phyloP scores from a whole-genome alignment of 176 grass and related monocot species.

The Oryza officinalis region DNA sequence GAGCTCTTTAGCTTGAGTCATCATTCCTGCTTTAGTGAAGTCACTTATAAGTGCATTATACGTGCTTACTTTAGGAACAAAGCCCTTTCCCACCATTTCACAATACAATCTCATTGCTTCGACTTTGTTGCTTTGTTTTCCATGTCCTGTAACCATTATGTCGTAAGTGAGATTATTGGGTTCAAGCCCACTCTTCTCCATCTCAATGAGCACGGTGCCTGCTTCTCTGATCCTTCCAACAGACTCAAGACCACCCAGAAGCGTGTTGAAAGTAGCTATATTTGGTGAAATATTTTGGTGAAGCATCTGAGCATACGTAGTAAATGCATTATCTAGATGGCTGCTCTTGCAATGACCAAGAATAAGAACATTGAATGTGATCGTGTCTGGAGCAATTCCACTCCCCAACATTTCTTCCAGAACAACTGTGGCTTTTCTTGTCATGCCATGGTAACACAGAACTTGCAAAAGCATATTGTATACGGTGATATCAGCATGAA shows the following conservation, averaged over 20 bases:
- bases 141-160: slow-evolving; percentile 77
- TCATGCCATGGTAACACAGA: slow-evolving; percentile 78
- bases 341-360: slow-evolving; percentile 83
- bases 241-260: slow-evolving; percentile 77
- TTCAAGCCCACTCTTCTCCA: slow-evolving; percentile 55
- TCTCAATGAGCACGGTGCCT: slow-evolving; percentile 64
- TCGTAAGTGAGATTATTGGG: slow-evolving; percentile 82
- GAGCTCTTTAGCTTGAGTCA: slow-evolving; percentile 86
- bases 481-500: slow-evolving; percentile 53
- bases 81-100: slow-evolving; percentile 82
- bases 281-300: slow-evolving; percentile 60
- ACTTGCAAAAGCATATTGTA: slow-evolving; percentile 71
- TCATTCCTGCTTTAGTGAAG: slow-evolving; percentile 81
- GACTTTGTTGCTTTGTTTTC: slow-evolving; percentile 69
- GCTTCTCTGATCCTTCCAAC: slow-evolving; percentile 69
- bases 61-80: slow-evolving; percentile 90
- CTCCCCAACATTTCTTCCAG: slow-evolving; percentile 74
- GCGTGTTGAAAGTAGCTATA: slow-evolving; percentile 77
- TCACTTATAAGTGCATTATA: slow-evolving; percentile 82
- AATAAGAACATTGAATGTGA: slow-evolving; percentile 85
- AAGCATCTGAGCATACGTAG: slow-evolving; percentile 68
- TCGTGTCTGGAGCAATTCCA: slow-evolving; percentile 61
- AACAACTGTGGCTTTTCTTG: slow-evolving; percentile 58
- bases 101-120: slow-evolving; percentile 80
- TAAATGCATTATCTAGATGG: slow-evolving; percentile 71